Evolutionary conservation across 306 rosid genomes (phyloP), one percentile per base, ranked within the genome.

Genomic region (Corylus heterophylla): DNA sequence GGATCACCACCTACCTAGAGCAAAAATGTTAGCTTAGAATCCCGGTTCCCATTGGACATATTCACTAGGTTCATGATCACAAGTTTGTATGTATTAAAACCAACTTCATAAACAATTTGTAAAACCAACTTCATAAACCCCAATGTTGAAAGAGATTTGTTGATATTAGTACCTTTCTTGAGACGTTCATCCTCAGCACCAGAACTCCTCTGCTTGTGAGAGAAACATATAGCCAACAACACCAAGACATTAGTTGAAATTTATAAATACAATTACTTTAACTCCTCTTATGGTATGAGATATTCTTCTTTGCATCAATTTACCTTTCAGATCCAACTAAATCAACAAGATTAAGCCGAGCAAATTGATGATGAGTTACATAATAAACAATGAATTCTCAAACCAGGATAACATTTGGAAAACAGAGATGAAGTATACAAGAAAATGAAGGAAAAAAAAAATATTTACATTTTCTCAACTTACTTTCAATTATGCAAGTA

Each of bases 281-380:
- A 52, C 54, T 56, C 61, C 52, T 37, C 48, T 78, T 25, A 75
- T 72, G 8, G 37, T 80, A 35, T 74, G 54, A 69, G 27, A 76
- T 51, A 76, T 67, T 51, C 27, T 63, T 69, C 63, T 47, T 62
- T 12, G 12, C 12, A 80, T 68, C 50, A 75, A 68, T 76, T 78
- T 88, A 95, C 99, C 99, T 95, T 88, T 95, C 99, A 13, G 99
- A 95, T 84, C 99, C 99, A 48, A 98, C 99, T 88, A 95, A 93
- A 89, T 95, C 99, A 84, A 95, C 97, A 25, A 95, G 97, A 86
- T 93, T 95, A 54, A 95, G 98, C 61, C 96, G 92, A 80, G 99
- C 94, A 89, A 93, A 95, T 55, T 97, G 92, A 73, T 88, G 95
- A 86, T 89, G 99, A 80, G 88, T 90, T 74, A 93, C 93, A 73